phyloP scores from a whole-genome alignment of 139 green algal genomes.

The Chlorella vulgaris region DNA sequence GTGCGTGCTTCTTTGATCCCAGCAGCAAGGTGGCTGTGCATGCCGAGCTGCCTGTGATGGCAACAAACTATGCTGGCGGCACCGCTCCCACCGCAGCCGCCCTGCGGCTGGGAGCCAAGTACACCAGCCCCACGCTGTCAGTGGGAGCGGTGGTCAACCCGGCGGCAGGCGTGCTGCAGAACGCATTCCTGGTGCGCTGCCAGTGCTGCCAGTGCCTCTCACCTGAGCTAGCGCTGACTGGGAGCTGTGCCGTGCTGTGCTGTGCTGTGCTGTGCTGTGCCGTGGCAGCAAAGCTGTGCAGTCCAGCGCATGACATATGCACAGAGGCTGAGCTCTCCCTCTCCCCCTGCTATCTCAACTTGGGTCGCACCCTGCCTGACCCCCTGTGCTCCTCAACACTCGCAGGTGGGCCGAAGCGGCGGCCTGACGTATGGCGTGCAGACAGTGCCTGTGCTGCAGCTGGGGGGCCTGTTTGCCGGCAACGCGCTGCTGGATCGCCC shows the following conservation, averaged over 20 bases:
- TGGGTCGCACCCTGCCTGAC: too few relatives aligned
- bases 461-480: constrained; percentile 9
- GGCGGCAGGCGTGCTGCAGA: constrained; percentile 13
- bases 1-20: constrained; percentile 63
- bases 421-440: constrained; percentile 23
- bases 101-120: constrained; percentile 61
- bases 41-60: constrained; percentile 50
- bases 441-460: constrained; percentile 10
- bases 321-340: too few relatives aligned
- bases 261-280: background rate
- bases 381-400: too few relatives aligned
- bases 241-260: background rate
- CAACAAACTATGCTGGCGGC: background rate
- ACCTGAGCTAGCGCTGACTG: too few relatives aligned
- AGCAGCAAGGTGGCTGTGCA: constrained; percentile 52
- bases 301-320: too few relatives aligned
- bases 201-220: too few relatives aligned
- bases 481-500: background rate
- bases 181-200: constrained; percentile 48
- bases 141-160: constrained; percentile 51
- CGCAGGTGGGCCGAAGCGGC: constrained; percentile 19
- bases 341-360: too few relatives aligned
- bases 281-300: too few relatives aligned
- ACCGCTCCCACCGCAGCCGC: background rate
- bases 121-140: constrained; percentile 50